Evolutionary conservation across 163 green algal species (phyloP).

Genomic region (Scenedesmus sp.): DNA sequence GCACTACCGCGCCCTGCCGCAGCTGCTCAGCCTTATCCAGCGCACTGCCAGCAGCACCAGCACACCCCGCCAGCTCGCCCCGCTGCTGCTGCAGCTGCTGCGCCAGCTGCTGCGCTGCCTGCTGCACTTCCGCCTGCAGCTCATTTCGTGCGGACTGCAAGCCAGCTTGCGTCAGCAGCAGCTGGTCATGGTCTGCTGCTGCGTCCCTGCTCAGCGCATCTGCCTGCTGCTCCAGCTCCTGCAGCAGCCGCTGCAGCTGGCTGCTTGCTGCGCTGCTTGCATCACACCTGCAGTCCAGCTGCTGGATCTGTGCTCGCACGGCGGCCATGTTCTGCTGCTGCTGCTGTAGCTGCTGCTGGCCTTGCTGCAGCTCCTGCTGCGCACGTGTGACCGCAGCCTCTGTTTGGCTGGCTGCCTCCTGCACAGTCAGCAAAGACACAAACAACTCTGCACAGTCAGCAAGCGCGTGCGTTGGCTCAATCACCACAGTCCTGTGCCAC

Average conservation of each 20-base stretch:
- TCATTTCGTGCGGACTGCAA: background rate
- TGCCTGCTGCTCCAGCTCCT: constrained; percentile 19
- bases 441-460: background rate
- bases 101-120: constrained; percentile 7
- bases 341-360: constrained; percentile 35
- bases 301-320: constrained; percentile 14
- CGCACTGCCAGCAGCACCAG: background rate
- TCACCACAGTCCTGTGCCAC: too few relatives aligned
- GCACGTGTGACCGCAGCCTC: background rate
- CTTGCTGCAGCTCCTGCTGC: constrained; percentile 31
- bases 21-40: constrained; percentile 38
- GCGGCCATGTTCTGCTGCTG: constrained; percentile 32
- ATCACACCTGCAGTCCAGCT: background rate
- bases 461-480: too few relatives aligned
- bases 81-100: constrained; percentile 25
- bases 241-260: background rate
- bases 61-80: background rate
- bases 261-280: background rate
- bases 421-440: background rate
- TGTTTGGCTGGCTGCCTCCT: constrained; percentile 15
- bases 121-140: background rate
- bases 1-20: constrained; percentile 21
- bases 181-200: background rate
- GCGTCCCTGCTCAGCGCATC: background rate
- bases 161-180: background rate